phyloP scores from a whole-genome alignment of 108 stramenopile genomes.

The Cyclotella choctawhatcheeana region DNA sequence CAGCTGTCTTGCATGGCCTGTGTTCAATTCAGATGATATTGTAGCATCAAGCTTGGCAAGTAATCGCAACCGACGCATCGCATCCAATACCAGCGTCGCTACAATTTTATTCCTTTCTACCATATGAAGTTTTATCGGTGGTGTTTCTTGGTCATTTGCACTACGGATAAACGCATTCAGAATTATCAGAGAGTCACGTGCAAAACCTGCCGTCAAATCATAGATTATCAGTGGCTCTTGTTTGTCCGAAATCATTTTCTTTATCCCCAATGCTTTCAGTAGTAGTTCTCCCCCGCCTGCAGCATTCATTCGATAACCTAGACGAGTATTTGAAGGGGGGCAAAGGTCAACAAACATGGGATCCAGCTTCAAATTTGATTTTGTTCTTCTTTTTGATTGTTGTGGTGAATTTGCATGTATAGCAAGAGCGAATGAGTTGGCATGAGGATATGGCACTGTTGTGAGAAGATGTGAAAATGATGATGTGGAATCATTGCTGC shows the following conservation, averaged over 20 bases:
- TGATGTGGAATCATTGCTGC: not conserved
- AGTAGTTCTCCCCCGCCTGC: slow-evolving; percentile 60
- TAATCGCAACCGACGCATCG: slow-evolving; percentile 60
- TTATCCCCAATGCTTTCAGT: slow-evolving; percentile 59
- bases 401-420: slow-evolving; percentile 22
- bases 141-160: not conserved
- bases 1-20: slow-evolving; percentile 34
- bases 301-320: slow-evolving; percentile 55
- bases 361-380: slow-evolving; percentile 12
- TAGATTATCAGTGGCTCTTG: slow-evolving; percentile 44
- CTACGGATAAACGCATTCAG: slow-evolving; percentile 41
- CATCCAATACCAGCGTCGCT: slow-evolving; percentile 66
- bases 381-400: slow-evolving; percentile 1
- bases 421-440: slow-evolving; percentile 26
- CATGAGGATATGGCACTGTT: slow-evolving; percentile 29
- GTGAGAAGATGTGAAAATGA: slow-evolving; percentile 43
- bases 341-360: slow-evolving; percentile 74
- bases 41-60: slow-evolving; percentile 9
- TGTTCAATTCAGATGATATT: not conserved
- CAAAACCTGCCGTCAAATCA: slow-evolving; percentile 90
- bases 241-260: slow-evolving; percentile 35
- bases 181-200: slow-evolving; percentile 74
- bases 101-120: slow-evolving; percentile 84
- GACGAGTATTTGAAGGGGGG: slow-evolving; percentile 48
- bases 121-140: slow-evolving; percentile 56